These are phyloP conservation scores for Cytospora leucostoma DNA, from an alignment of 2,329 filamentous ascomycete species.

Conservation along the genomic window DNA sequence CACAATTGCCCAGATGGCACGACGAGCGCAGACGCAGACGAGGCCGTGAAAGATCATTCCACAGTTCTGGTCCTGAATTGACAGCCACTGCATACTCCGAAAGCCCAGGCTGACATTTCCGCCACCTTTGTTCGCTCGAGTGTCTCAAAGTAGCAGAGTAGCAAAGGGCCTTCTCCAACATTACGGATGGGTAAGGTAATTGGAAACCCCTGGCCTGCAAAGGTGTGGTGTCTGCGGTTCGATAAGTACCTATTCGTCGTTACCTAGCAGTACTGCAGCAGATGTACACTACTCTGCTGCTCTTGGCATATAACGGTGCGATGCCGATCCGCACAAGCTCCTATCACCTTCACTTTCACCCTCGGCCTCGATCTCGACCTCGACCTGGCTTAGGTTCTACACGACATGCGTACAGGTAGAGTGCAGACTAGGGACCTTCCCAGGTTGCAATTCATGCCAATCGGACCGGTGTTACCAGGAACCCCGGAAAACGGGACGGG, in stretches of 20 bases:
- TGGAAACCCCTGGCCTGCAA: slow-evolving; percentile 14
- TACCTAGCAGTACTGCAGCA: slow-evolving; percentile 13
- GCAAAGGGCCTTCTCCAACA: slow-evolving; percentile 1
- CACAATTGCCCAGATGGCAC: background rate
- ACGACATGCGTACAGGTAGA: background rate
- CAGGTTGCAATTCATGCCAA: slow-evolving; percentile 8
- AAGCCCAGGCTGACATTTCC: background rate
- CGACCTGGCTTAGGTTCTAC: background rate
- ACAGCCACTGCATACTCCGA: background rate
- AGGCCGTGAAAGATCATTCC: background rate
- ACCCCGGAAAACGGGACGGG: slow-evolving; percentile 13
- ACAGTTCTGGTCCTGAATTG: background rate
- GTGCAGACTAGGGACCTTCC: slow-evolving; percentile 1
- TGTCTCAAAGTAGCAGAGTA: slow-evolving; percentile 15
- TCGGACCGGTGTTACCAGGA: slow-evolving; percentile 1
- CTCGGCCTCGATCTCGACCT: background rate
- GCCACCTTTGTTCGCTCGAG: slow-evolving; percentile 6
- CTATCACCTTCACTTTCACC: background rate
- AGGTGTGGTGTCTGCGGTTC: slow-evolving; percentile 12
- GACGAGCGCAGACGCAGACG: background rate
- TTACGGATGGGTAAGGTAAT: background rate
- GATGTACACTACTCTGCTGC: slow-evolving; percentile 8
- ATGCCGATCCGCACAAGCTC: background rate
- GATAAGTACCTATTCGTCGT: too few relatives aligned
- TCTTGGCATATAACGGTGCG: slow-evolving; percentile 10